Conservation (phyloP, 306 rosid species). For the Inga oerstediana region DNA sequence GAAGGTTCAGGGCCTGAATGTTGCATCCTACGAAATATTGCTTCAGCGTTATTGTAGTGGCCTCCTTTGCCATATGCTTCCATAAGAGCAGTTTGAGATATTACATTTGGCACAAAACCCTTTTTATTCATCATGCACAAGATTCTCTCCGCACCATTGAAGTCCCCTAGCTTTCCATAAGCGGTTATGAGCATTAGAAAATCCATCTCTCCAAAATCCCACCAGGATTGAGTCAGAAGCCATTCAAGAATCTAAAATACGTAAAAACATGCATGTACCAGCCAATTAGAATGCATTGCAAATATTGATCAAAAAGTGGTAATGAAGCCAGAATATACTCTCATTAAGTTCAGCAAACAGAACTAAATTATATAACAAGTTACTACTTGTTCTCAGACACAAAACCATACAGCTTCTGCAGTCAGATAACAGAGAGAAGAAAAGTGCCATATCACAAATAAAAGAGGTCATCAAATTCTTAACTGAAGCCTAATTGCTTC, state of each 20-base stretch:
- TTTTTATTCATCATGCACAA: slow-evolving; percentile 71
- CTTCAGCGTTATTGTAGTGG: slow-evolving; percentile 78
- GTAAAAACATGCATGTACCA: slow-evolving; percentile 17
- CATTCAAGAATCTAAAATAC: slow-evolving; percentile 82
- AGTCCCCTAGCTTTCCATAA: slow-evolving; percentile 87
- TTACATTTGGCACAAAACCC: slow-evolving; percentile 71
- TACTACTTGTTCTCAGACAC: neutral
- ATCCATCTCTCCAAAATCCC: slow-evolving; percentile 90
- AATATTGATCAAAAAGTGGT: slow-evolving; percentile 7
- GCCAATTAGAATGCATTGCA: slow-evolving; percentile 18
- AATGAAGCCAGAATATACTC: neutral
- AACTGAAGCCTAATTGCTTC: neutral
- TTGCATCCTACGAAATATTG: slow-evolving; percentile 91
- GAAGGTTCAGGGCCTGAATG: slow-evolving; percentile 90
- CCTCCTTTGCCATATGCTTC: slow-evolving; percentile 95
- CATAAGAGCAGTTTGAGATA: slow-evolving; percentile 93
- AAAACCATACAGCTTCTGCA: neutral
- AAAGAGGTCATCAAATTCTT: neutral
- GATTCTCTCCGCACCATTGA: slow-evolving; percentile 75
- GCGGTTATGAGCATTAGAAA: slow-evolving; percentile 90
- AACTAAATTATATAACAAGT: neutral
- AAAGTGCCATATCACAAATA: neutral
- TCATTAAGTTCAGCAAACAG: neutral
- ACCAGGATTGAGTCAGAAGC: slow-evolving; percentile 82
- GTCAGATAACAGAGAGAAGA: neutral